Base-by-base conservation (phyloP, 176 grass and related monocot species). In the Eleusine coracana region DNA sequence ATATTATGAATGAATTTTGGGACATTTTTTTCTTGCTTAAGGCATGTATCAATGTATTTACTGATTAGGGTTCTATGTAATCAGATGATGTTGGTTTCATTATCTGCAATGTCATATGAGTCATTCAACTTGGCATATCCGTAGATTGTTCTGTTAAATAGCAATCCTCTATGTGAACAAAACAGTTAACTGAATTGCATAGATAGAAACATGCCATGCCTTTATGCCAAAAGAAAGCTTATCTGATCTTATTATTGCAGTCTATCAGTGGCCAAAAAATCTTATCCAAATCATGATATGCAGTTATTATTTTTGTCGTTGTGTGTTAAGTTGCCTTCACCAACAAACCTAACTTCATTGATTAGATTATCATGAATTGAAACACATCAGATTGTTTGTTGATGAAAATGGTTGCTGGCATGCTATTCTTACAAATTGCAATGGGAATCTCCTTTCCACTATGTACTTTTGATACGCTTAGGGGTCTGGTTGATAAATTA, bases 351-450 rank as follows among this genome's bases (percentile, higher is more conserved):
- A 81, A 49, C 39, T 1, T 81, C 20, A 66, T 14, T 46, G 49
- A 36, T 16, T 72, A 62, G 14, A 17, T 28, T 7, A 45, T 10
- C 10, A 23, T 67, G 39, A 64, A 64, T 46, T 44, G 31, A 34
- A 34, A 34, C 31, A 34, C 31, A 34, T 34, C 31, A 34, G 31
- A 34, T 34, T 34, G 20, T 63, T 63, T 21, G 40, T 14, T 38
- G 29, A 27, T 27, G 54, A 61, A 45, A 45, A 50, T 29, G 58
- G 52, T 34, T 17, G 11, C 1, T 20, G 21, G 20, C 23, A 15
- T 78, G 75, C 3, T 76, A 15, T 49, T 71, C 66, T 20, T 78
- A 29, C 75, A 17, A 28, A 10, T n/a, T 75, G 73, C 42, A 34
- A 68, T 11, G 39, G 11, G 70, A n/a, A 0, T 16, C 0, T 49